Evolutionary conservation across 805 yeast genomes (phyloP).

Genomic region (Myxozyma neglecta): DNA sequence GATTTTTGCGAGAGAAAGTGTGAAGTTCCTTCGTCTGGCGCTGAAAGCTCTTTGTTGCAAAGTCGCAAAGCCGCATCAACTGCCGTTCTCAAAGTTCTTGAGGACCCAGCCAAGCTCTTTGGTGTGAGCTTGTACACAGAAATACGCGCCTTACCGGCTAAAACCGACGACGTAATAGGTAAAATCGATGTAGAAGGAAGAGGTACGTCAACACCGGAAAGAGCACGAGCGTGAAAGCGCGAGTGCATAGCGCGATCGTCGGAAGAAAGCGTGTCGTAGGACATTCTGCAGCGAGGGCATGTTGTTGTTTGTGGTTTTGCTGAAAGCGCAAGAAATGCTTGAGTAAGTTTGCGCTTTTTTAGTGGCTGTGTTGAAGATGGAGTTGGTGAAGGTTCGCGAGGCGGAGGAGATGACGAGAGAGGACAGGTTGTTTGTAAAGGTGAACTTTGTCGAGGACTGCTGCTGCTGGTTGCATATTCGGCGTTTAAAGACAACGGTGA

Average conservation of each 20-base stretch:
- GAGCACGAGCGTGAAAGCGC: constrained; percentile 48
- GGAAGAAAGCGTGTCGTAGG: constrained; percentile 46
- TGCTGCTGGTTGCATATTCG: no score
- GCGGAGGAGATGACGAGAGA: background rate
- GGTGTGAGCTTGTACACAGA: constrained; percentile 7
- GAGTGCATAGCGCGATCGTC: constrained; percentile 49
- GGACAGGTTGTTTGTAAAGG: background rate
- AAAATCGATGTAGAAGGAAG: constrained; percentile 2
- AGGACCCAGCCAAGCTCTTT: background rate
- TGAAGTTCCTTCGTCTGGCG: constrained; percentile 42
- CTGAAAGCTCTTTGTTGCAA: constrained; percentile 54
- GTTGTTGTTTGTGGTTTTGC: constrained; percentile 36
- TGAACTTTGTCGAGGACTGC: background rate
- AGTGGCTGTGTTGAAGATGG: background rate
- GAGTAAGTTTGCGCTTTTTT: constrained; percentile 11
- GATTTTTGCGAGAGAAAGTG: background rate
- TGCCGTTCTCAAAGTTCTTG: constrained; percentile 33
- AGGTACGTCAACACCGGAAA: constrained; percentile 48
- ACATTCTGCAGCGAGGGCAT: constrained; percentile 56
- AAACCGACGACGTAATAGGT: background rate
- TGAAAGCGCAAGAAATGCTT: constrained; percentile 28
- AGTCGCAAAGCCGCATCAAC: constrained; percentile 44
- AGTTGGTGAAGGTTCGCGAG: background rate
- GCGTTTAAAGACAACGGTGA: background rate
- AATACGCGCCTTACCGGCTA: background rate